Percentiles rank a stretch among this genome's conserved stretches.
Evolutionary conservation across 208 protist genomes (phyloP).

Genomic region (Kentomonas sorsogonicus): DNA sequence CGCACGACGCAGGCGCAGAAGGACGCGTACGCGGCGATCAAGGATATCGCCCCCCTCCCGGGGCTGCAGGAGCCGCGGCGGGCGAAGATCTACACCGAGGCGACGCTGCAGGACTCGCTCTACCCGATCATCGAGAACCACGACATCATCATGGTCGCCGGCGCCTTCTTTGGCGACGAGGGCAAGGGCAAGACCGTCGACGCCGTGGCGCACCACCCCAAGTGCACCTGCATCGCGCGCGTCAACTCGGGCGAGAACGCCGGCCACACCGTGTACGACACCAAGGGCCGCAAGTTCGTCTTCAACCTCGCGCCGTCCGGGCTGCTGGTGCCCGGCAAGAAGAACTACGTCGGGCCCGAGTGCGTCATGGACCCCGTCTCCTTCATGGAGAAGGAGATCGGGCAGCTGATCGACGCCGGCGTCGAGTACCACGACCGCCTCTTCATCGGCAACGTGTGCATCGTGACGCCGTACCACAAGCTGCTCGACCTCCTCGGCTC

Average conservation of each 20-base stretch:
- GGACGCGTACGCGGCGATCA: conserved; percentile 53
- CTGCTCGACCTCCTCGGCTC: conserved; percentile 83
- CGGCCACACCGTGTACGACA: conserved; percentile 88
- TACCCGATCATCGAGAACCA: conserved; percentile 75
- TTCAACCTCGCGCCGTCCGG: conserved; percentile 90
- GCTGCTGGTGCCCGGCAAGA: conserved; percentile 61
- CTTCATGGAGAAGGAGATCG: conserved; percentile 88
- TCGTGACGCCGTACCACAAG: conserved; percentile 92
- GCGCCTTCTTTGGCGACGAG: conserved; percentile 91
- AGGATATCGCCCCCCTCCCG: conserved; percentile 37
- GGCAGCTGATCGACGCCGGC: conserved; percentile 73
- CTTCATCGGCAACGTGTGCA: conserved; percentile 85
- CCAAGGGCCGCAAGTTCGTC: conserved; percentile 73
- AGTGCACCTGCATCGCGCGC: conserved; percentile 80
- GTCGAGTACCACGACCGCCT: conserved; percentile 74
- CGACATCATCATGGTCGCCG: conserved; percentile 86
- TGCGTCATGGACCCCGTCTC: conserved; percentile 90
- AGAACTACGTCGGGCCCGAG: conserved; percentile 84
- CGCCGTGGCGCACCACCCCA: conserved; percentile 73
- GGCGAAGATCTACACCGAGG: conserved; percentile 64
- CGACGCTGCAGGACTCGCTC: conserved; percentile 53
- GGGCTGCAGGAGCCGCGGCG: conserved; percentile 63
- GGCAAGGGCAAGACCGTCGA: conserved; percentile 92
- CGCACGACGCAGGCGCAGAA: conserved; percentile 45
- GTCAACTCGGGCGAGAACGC: conserved; percentile 91